phyloP scores from a whole-genome alignment of 495 filamentous ascomycete species.

The Xylaria intraflava region DNA sequence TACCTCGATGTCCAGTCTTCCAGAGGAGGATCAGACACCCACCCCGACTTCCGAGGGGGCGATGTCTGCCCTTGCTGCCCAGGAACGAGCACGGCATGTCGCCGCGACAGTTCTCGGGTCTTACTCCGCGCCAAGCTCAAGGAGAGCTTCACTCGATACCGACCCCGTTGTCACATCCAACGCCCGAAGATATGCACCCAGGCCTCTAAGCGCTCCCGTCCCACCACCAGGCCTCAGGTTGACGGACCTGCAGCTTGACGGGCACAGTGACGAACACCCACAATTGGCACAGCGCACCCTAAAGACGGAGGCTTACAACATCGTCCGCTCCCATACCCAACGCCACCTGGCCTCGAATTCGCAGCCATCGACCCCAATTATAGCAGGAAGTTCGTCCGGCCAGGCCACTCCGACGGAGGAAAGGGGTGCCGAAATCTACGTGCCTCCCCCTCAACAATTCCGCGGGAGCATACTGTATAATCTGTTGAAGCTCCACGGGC shows the following conservation, averaged over 20 bases:
- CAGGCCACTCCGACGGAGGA: slow-evolving; percentile 56
- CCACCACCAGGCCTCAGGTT: slow-evolving; percentile 13
- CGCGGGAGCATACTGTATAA: slow-evolving; percentile 71
- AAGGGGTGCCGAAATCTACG: slow-evolving; percentile 55
- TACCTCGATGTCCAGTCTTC: slow-evolving; percentile 20
- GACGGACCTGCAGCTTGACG: slow-evolving; percentile 18
- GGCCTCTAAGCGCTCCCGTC: slow-evolving; percentile 13
- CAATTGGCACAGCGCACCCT: slow-evolving; percentile 20
- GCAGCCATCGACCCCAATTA: slow-evolving; percentile 13
- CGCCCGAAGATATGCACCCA: slow-evolving; percentile 14
- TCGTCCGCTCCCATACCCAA: slow-evolving; percentile 49
- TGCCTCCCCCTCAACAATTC: slow-evolving; percentile 62
- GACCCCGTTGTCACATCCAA: slow-evolving; percentile 17
- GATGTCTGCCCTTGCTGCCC: slow-evolving; percentile 34
- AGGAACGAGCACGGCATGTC: slow-evolving; percentile 33
- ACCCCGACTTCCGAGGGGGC: slow-evolving; percentile 23
- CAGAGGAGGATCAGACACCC: slow-evolving; percentile 24
- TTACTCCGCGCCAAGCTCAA: slow-evolving; percentile 32
- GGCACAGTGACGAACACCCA: slow-evolving; percentile 19
- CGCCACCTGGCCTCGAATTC: slow-evolving; percentile 10
- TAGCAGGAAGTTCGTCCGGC: slow-evolving; percentile 45
- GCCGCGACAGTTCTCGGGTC: slow-evolving; percentile 26
- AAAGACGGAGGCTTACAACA: slow-evolving; percentile 38
- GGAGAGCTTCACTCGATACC: slow-evolving; percentile 32
- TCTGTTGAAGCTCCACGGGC: slow-evolving; percentile 67